Base-by-base conservation (phyloP, 352 stramenopile genomes). In the Phytopythium sindhum region DNA sequence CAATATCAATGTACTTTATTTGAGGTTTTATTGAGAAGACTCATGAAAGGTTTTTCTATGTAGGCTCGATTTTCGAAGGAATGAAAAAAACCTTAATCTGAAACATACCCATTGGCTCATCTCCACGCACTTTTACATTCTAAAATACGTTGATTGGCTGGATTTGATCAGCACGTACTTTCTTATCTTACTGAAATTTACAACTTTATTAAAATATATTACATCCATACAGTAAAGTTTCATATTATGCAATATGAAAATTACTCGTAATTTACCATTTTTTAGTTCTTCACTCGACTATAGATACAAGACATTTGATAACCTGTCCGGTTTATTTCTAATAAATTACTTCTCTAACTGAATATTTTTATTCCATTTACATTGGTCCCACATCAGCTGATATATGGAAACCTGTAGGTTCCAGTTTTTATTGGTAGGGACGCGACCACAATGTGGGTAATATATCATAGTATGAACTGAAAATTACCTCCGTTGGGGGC, bases 31-130 rank as follows among this genome's bases (percentile, higher is more conserved):
- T 41, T n/a, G n/a, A n/a, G n/a, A n/a, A n/a, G n/a, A n/a, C n/a
- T n/a, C 31, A 8, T 3, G 4, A 35, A 35, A 35, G 31, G 31
- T 35, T 35, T 35, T 35, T 35, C 31, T 35, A 8, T 35, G 8
- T 35, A 35, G 31, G 31, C 31, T 35, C 31, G 31, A 35, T 35
- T 35, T 35, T 35, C 31, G 31, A 35, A 35, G 31, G 31, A 44
- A 7, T 15, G 37, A 14, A 14, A 44, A 47, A 50, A 69, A 66
- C 51, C 51, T 54, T 51, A 53, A 62, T 35, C 31, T 35, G 31
- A 35, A 35, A 35, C 31, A 35, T 35, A 35, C 31, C 31, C 31
- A 35, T 35, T 35, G 31, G 37, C 37, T 44, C 37, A 44, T 44
- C 37, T 19, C 10, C 37, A 3, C 31, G 31, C 37, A 4, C 10